Evolutionary conservation across 495 filamentous ascomycete genomes (phyloP), one percentile per base, ranked within the genome.

Genomic region (Daldinia vernicosa): DNA sequence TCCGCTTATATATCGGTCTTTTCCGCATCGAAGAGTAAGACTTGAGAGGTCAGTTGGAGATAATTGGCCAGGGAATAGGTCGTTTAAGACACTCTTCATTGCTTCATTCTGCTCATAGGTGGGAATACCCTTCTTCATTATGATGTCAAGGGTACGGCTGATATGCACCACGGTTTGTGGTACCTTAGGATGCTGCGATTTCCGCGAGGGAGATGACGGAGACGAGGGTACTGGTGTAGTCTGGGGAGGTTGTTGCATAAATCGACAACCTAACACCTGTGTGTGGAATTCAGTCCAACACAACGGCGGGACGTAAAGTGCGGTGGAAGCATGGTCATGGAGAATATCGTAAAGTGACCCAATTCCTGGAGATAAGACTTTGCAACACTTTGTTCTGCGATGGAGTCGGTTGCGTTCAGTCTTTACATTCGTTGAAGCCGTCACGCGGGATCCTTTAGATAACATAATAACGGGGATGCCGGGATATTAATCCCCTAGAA

Each of bases 331-430:
- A 72, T 84, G 24, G 37, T 83, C 76, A 60, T 80, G 78, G 68
- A 85, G 78, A 63, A 81, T 83, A 69, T 83, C 82, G 61, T 83
- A 83, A 27, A 85, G 65, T 4, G 83, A 85, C 26, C 82, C 81
- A 11, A 72, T 66, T 51, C 82, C 75, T 24, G 83, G 79, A 1
- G 70, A 68, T 14, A 67, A 76, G 19, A 78, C 64, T 53, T 39
- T 71, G 53, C 51, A 68, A 45, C 9, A 40, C 27, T 26, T 57
- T 15, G 5, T 58, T 37, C 15, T 63, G 22, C 50, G 73, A 43
- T 59, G 32, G 27, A 37, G 32, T 22, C 26, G 58, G 40, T 39
- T 76, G 40, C 30, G 70, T 64, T 69, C 67, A 4, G 17, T 24
- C 19, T 57, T 54, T 6, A 17, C 28, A 5, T 57, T 28, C 1